Evolutionary conservation across 805 yeast species (phyloP), one percentile per base, ranked within the genome.

Genomic region (Wickerhamomyces pijperi): DNA sequence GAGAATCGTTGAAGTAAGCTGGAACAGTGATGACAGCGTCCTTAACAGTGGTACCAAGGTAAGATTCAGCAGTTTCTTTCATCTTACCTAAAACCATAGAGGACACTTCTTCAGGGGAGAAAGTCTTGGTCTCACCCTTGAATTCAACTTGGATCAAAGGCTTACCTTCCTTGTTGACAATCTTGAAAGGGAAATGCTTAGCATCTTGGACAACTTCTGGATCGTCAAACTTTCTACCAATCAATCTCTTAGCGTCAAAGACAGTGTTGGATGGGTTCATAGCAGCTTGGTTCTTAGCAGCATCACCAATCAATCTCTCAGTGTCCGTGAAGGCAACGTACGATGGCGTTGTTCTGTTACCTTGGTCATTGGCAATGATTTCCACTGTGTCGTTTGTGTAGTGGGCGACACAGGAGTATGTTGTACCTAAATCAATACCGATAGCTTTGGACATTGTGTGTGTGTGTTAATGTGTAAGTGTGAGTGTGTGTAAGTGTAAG

Each of bases 271-370:
- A 51, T 39, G 97, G 97, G 70, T 90, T 90, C 79, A 88, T 83
- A 49, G 97, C 95, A 41, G 95, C 95, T 70, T 90, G 97, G 67
- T 90, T 88, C 78, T 90, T 90, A 45, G 97, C 97, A 52, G 97
- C 95, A 67, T 87, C 96, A 65, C 96, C 96, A 54, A 87, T 87
- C 56, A 87, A 73, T 69, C 96, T 82, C 70, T 90, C 97, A 32
- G 88, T 74, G 59, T 86, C 96, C 23, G 95, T 86, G 76, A 88
- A 88, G 38, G 95, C 96, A 46, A 90, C 97, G 61, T 83, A 88
- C 28, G 97, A 87, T 29, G 97, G 97, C 16, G 97, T 88, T 46
- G 95, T 90, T 73, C 97, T 83, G 75, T 90, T 88, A 72, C 97
- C 97, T 70, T 90, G 97, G 64, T 88, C 96, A 60, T 88, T 88